phyloP scores from a whole-genome alignment of 208 protist genomes.

The Strigomonas culicis region DNA sequence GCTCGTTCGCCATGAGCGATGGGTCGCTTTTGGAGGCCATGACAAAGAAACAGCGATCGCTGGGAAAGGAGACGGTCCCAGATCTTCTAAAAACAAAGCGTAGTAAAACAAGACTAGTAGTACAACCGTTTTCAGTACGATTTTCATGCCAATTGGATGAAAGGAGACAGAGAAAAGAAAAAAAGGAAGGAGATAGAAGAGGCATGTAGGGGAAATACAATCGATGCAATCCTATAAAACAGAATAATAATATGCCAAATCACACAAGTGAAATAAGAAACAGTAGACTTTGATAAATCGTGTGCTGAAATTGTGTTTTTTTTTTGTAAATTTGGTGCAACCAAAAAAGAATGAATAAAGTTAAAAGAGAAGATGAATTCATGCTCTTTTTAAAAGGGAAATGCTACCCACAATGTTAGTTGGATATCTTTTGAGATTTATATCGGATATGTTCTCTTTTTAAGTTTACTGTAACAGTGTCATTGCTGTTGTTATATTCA shows the following conservation, averaged over 20 bases:
- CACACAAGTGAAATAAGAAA: neutral
- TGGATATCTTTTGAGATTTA: neutral
- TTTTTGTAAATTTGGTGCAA: slow-evolving; percentile 6
- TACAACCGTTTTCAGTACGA: too few relatives aligned
- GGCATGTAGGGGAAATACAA: neutral
- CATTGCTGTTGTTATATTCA: neutral
- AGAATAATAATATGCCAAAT: neutral
- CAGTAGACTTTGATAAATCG: slow-evolving; percentile 27
- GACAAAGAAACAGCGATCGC: neutral
- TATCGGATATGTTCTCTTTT: neutral
- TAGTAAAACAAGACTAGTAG: too few relatives aligned
- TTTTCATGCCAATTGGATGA: neutral
- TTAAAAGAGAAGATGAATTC: too few relatives aligned
- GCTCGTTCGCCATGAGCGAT: slow-evolving; percentile 24
- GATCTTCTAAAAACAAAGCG: neutral
- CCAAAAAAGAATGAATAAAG: too few relatives aligned
- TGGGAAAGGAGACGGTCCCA: neutral
- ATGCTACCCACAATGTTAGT: too few relatives aligned
- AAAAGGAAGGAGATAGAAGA: slow-evolving; percentile 8
- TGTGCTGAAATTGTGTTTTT: slow-evolving; percentile 17
- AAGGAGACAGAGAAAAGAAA: neutral
- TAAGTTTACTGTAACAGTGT: neutral
- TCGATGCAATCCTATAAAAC: neutral
- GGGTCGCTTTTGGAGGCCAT: neutral
- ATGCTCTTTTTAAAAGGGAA: too few relatives aligned